Conservation (phyloP, 2,329 filamentous ascomycete genomes). For the Colletotrichum spinosum region DNA sequence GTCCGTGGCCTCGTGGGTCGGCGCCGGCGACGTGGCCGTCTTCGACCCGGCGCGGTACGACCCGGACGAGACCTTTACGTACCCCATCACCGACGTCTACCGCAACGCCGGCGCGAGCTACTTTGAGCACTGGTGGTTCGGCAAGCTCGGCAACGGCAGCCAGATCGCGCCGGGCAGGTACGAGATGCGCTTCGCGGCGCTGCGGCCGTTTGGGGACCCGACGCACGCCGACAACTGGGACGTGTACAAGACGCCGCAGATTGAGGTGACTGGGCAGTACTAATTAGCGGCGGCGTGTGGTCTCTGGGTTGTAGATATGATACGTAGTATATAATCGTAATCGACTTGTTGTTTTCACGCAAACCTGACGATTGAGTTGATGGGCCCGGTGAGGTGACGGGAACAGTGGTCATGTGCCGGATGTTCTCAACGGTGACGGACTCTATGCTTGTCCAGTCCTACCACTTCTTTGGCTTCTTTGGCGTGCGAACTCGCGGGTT, state of each 20-base stretch:
- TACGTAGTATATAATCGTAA: too few species aligned
- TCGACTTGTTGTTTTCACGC: too few species aligned
- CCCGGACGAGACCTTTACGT: constrained; percentile 42
- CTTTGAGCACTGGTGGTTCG: constrained; percentile 53
- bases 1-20: constrained; percentile 43
- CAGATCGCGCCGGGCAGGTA: constrained; percentile 55
- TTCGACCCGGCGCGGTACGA: constrained; percentile 41
- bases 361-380: too few species aligned
- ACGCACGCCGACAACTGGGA: constrained; percentile 56
- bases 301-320: too few species aligned
- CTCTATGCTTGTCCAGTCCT: too few species aligned
- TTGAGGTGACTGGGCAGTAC: constrained; percentile 46
- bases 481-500: too few species aligned
- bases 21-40: constrained; percentile 29
- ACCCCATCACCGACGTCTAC: constrained; percentile 40
- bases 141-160: constrained; percentile 56
- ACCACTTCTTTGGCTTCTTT: too few species aligned
- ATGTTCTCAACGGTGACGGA: too few species aligned
- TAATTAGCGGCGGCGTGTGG: constrained; percentile 5
- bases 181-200: constrained; percentile 54
- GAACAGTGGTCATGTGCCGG: too few species aligned
- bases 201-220: constrained; percentile 55
- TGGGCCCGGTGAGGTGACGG: too few species aligned
- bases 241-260: constrained; percentile 47
- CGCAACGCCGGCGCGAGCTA: constrained; percentile 37